A percentile compares a stretch with the other conserved stretches of the same genome.
These are phyloP conservation scores for Capsicum chinense DNA, from an alignment of 257 asterid genomes.

Conservation along the genomic window DNA sequence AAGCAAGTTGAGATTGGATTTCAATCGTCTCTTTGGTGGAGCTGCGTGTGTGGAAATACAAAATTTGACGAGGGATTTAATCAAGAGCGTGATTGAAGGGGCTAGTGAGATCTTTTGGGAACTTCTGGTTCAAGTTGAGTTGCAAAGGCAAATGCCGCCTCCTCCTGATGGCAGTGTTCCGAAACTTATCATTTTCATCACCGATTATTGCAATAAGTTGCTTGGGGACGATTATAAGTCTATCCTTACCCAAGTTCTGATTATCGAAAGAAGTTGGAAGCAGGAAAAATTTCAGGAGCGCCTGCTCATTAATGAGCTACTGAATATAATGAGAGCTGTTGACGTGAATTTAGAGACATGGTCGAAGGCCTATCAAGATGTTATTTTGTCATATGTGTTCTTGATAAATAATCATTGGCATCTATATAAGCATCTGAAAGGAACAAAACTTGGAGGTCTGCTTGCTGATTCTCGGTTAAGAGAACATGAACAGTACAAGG, in stretches of 20 bases:
- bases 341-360: constrained; percentile 77
- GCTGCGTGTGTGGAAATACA: constrained; percentile 87
- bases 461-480: constrained; percentile 75
- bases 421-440: constrained; percentile 67
- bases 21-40: constrained; percentile 87
- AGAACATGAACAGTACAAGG: constrained; percentile 64
- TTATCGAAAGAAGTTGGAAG: constrained; percentile 90
- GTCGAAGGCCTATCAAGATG: constrained; percentile 72
- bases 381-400: constrained; percentile 56
- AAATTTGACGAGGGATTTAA: constrained; percentile 78
- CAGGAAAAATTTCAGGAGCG: constrained; percentile 75
- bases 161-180: constrained; percentile 85
- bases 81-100: constrained; percentile 81
- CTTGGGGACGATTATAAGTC: constrained; percentile 86
- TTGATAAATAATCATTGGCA: constrained; percentile 92
- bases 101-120: constrained; percentile 94
- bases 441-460: constrained; percentile 68
- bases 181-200: constrained; percentile 72
- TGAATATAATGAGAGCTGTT: constrained; percentile 65
- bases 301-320: constrained; percentile 61
- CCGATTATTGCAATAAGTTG: constrained; percentile 84
- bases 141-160: constrained; percentile 80
- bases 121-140: constrained; percentile 83
- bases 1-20: constrained; percentile 82
- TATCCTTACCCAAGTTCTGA: constrained; percentile 75